Percentiles rank a stretch among this genome's conserved stretches.
Evolutionary conservation across 2,329 filamentous ascomycete species (phyloP).

Genomic region (Talaromyces sp.): DNA sequence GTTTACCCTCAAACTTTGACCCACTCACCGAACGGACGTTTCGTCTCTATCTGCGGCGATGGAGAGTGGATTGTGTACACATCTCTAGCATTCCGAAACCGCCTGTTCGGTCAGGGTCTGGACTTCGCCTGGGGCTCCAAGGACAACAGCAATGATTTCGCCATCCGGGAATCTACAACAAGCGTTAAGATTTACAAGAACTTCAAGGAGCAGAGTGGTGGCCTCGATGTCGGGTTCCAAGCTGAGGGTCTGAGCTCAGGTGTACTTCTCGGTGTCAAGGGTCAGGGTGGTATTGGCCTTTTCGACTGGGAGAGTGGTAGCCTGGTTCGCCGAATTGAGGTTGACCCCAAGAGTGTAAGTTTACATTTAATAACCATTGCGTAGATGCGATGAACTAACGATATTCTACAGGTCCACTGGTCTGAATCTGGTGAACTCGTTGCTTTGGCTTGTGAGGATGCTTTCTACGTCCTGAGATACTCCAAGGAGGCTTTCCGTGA

Average conservation of each 20-base stretch:
- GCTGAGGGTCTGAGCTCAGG: slow-evolving; percentile 90
- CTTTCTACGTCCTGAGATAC: slow-evolving; percentile 90
- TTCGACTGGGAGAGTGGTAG: slow-evolving; percentile 94
- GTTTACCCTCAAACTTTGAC: slow-evolving; percentile 93
- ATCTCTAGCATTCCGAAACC: slow-evolving; percentile 93
- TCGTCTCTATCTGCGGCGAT: slow-evolving; percentile 88
- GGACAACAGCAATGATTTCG: slow-evolving; percentile 97
- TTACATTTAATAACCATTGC: not conserved
- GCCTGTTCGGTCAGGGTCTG: slow-evolving; percentile 91
- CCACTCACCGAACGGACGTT: slow-evolving; percentile 94
- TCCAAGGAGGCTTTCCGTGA: slow-evolving; percentile 86
- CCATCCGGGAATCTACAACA: slow-evolving; percentile 90
- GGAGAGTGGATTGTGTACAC: slow-evolving; percentile 99
- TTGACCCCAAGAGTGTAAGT: slow-evolving; percentile 64
- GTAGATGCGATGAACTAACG: slow-evolving; percentile 16
- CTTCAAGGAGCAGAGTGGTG: slow-evolving; percentile 87
- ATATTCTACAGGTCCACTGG: slow-evolving; percentile 79
- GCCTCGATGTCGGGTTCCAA: slow-evolving; percentile 91
- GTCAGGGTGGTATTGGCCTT: slow-evolving; percentile 90
- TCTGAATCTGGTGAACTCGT: slow-evolving; percentile 95
- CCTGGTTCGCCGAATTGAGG: slow-evolving; percentile 89
- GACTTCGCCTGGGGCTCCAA: slow-evolving; percentile 98
- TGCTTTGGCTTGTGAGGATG: slow-evolving; percentile 89
- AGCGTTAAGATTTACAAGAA: slow-evolving; percentile 98
- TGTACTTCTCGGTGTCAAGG: slow-evolving; percentile 88